Base-by-base conservation (phyloP, 2,329 filamentous ascomycete genomes). In the Fusarium hainanense region DNA sequence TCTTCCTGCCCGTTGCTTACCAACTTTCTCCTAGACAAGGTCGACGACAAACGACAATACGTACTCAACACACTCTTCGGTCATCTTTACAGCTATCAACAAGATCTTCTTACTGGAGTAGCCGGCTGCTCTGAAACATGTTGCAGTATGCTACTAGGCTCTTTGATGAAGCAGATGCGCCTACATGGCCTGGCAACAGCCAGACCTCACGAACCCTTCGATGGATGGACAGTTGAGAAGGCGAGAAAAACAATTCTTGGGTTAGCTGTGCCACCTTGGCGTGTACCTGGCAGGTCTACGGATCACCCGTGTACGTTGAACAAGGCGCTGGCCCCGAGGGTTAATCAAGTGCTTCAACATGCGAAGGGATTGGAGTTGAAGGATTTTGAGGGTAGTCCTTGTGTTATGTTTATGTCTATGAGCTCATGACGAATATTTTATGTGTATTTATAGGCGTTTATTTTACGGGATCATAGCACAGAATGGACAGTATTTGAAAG, bases 221-320 rank as follows among this genome's bases (percentile, higher is more conserved):
- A 66, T 18, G 63, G 63, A 14, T 66, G 63, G 63, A 66, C 54
- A 21, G 62, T 66, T 5, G 63, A 66, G 18, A 62, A 66, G 1
- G 63, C 63, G 1, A 65, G n/a, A 2, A 66, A n/a, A 10, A 48
- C 50, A 11, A 66, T 66, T 25, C 37, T 66, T 3, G 48, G 61
- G 2, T 23, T 66, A 12, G 40, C 54, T 2, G 63, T 55, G 14
- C 54, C 47, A 2, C 61, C 54, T 16, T 66, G 63, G 63, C 63
- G 63, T 23, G 42, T 66, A 3, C 63, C 63, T 49, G 63, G 63
- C n/a, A 66, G 62, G 4, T 34, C 62, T 3, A 61, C 49, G 3
- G 63, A 66, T 54, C 63, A 66, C 10, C 63, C 63, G 13, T 66
- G 63, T 20, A 66, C 63, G 0, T 23, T 66, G 10, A 66, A 47